Conservation (phyloP, 192 early-diverging fungal genomes). For the Paraglomus occultum region DNA sequence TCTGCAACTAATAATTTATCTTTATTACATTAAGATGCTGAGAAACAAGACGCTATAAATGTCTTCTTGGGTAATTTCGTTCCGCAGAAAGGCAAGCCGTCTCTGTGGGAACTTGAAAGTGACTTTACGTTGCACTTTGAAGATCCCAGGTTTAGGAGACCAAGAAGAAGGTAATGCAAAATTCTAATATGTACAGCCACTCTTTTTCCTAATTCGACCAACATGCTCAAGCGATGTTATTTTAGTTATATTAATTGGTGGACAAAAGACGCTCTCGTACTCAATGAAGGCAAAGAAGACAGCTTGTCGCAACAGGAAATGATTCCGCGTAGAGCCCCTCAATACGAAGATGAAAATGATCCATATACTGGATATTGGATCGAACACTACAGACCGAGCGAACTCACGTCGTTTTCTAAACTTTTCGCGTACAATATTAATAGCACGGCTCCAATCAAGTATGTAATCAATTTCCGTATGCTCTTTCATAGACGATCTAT, state of each 20-base stretch:
- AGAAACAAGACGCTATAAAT: constrained; percentile 97
- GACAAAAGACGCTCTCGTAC: constrained; percentile 44
- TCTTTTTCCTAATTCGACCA: too few relatives aligned
- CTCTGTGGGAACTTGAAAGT: constrained; percentile 74
- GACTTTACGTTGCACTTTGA: constrained; percentile 81
- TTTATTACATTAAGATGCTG: constrained; percentile 63
- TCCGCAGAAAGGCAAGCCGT: constrained; percentile 46
- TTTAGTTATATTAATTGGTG: constrained; percentile 68
- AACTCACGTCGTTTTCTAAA: constrained; percentile 71
- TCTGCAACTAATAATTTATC: constrained; percentile 5
- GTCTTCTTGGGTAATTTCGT: constrained; percentile 80
- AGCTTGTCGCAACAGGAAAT: constrained; percentile 33
- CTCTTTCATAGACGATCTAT: constrained; percentile 25
- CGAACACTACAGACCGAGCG: constrained; percentile 83
- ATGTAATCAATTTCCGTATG: neutral
- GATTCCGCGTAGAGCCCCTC: constrained; percentile 26
- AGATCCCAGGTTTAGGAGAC: constrained; percentile 45
- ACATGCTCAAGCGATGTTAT: too few relatives aligned
- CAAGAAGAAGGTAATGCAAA: constrained; percentile 48
- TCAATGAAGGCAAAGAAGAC: constrained; percentile 30
- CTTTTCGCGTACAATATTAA: constrained; percentile 89
- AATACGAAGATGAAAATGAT: constrained; percentile 26
- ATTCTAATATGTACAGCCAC: constrained; percentile 24
- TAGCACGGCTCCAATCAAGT: constrained; percentile 58
- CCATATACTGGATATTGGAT: constrained; percentile 58